Evolutionary conservation across 202 grass and related monocot genomes (phyloP).

Genomic region (Elaeis oleifera): DNA sequence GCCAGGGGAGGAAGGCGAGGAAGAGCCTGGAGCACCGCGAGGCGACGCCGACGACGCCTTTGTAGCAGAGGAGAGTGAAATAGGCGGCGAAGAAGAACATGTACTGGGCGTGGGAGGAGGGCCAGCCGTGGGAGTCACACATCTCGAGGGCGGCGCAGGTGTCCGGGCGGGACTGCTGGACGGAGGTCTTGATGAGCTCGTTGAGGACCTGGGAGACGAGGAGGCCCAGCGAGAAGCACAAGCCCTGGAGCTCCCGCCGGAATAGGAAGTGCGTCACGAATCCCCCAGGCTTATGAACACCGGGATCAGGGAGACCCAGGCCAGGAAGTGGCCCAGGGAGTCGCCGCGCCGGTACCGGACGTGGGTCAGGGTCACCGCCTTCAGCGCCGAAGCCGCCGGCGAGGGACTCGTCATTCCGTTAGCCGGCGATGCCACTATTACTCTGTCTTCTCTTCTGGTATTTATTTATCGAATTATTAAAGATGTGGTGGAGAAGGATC

Average conservation of each 20-base stretch:
- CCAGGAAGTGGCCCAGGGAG: slow-evolving; percentile 64
- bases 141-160: slow-evolving; percentile 65
- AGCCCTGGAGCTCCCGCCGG: slow-evolving; percentile 81
- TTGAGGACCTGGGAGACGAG: slow-evolving; percentile 70
- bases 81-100: slow-evolving; percentile 94
- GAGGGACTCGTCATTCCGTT: too few species aligned
- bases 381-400: slow-evolving; percentile 39
- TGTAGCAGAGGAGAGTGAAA: slow-evolving; percentile 53
- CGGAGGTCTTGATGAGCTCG: slow-evolving; percentile 75
- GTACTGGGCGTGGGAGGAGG: slow-evolving; percentile 90
- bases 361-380: slow-evolving; percentile 85
- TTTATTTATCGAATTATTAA: too few species aligned
- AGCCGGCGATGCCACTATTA: too few species aligned
- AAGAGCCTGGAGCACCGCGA: slow-evolving; percentile 20
- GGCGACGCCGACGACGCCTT: not conserved
- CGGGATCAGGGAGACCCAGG: slow-evolving; percentile 88
- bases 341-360: slow-evolving; percentile 78
- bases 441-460: too few species aligned
- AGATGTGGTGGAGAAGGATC: too few species aligned
- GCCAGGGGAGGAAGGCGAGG: slow-evolving; percentile 52
- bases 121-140: slow-evolving; percentile 89
- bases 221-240: slow-evolving; percentile 76
- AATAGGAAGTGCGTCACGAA: slow-evolving; percentile 96
- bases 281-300: slow-evolving; percentile 92
- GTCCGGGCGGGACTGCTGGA: slow-evolving; percentile 66